Evolutionary conservation across 257 asterid species (phyloP).

Genomic region (Petunia secreta): DNA sequence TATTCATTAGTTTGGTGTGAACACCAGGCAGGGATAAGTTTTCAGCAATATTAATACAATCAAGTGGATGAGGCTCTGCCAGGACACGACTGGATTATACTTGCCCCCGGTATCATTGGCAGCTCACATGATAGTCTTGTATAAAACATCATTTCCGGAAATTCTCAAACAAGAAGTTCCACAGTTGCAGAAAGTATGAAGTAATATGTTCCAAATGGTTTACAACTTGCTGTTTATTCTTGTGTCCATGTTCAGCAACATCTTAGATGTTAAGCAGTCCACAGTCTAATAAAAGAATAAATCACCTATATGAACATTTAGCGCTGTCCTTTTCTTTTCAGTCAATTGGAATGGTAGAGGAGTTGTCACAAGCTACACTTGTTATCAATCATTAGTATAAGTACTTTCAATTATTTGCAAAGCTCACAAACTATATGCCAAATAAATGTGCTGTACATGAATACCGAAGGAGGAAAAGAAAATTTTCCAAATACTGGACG

Average conservation of each 20-base stretch:
- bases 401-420: not conserved
- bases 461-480: too few species aligned
- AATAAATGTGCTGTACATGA: too few species aligned
- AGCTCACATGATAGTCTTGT: too few species aligned
- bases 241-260: slow-evolving; percentile 4
- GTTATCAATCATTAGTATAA: too few species aligned
- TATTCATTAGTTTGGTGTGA: too few species aligned
- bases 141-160: too few species aligned
- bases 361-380: not conserved
- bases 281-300: too few species aligned
- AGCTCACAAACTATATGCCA: not conserved
- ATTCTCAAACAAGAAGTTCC: too few species aligned
- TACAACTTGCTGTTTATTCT: not conserved
- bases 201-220: not conserved
- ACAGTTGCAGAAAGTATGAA: not conserved
- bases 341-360: not conserved
- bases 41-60: not conserved
- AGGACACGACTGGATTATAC: slow-evolving; percentile 2
- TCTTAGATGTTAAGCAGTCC: too few species aligned
- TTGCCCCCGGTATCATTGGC: not conserved
- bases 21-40: too few species aligned
- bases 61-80: not conserved
- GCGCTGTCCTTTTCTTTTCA: not conserved
- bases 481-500: too few species aligned
- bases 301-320: too few species aligned